Conservation (phyloP, 2,329 filamentous ascomycete genomes). For the Penicillium paneum region DNA sequence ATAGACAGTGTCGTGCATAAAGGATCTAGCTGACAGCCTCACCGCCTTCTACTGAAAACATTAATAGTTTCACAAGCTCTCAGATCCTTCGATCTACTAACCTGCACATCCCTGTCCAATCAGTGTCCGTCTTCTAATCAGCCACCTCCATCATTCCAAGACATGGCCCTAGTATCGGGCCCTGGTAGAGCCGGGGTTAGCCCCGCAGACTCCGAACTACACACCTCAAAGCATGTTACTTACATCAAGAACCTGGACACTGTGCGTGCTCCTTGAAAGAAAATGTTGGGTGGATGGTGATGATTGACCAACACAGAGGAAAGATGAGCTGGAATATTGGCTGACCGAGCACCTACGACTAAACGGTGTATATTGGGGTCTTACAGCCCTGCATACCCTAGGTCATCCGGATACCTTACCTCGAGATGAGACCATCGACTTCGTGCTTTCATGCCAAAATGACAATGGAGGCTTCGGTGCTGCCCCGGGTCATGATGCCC, state of each 20-base stretch:
- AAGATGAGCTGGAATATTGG: slow-evolving; percentile 96
- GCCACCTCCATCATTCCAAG: slow-evolving; percentile 1
- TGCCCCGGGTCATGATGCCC: slow-evolving; percentile 88
- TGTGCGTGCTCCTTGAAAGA: slow-evolving; percentile 49
- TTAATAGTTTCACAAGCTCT: background rate
- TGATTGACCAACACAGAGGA: slow-evolving; percentile 57
- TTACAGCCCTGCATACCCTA: slow-evolving; percentile 83
- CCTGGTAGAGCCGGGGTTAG: slow-evolving; percentile 52
- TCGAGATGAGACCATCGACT: slow-evolving; percentile 76
- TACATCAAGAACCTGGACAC: slow-evolving; percentile 93
- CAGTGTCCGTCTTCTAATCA: slow-evolving; percentile 2
- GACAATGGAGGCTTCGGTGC: slow-evolving; percentile 88
- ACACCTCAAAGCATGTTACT: slow-evolving; percentile 69
- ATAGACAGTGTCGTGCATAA: background rate
- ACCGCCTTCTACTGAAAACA: background rate
- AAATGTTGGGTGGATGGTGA: slow-evolving; percentile 16
- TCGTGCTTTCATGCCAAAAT: slow-evolving; percentile 92
- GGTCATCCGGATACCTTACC: slow-evolving; percentile 77
- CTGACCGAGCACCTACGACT: slow-evolving; percentile 93
- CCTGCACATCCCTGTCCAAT: slow-evolving; percentile 10
- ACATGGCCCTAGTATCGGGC: slow-evolving; percentile 60
- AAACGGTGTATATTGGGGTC: slow-evolving; percentile 94
- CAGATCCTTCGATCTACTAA: slow-evolving; percentile 14
- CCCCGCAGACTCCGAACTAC: slow-evolving; percentile 51
- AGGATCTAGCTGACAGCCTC: background rate